phyloP scores from a whole-genome alignment of 768 basidiomycete species.

The Tulasnella sp. region DNA sequence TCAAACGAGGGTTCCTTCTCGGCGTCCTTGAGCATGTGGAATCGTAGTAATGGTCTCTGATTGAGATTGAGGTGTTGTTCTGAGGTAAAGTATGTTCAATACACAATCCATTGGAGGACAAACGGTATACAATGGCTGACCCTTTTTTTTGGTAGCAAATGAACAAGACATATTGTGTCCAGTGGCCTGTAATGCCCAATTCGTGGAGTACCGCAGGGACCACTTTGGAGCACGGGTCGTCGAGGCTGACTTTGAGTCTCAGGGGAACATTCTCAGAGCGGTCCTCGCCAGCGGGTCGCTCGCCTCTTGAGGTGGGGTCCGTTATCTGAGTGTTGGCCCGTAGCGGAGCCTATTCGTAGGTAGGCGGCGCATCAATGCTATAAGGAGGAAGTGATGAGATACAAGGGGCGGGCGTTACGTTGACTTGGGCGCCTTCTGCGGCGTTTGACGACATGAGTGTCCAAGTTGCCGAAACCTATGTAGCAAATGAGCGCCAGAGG shows the following conservation, averaged over 20 bases:
- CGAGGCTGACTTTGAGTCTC: conserved; percentile 94
- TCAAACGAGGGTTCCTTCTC: conserved; percentile 99
- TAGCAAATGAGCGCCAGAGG: too few species aligned
- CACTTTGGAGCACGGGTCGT: conserved; percentile 98
- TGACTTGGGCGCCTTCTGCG: too few species aligned
- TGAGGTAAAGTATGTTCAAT: conserved; percentile 52
- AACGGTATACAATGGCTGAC: conserved; percentile 43
- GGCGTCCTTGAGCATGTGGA: conserved; percentile 93
- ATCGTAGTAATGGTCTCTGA: conserved; percentile 91
- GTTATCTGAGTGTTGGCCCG: too few species aligned
- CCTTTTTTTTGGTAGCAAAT: conserved; percentile 92
- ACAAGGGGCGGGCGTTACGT: too few species aligned
- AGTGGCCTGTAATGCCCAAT: conserved; percentile 96
- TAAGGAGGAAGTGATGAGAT: too few species aligned
- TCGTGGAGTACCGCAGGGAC: conserved; percentile 96
- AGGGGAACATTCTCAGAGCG: conserved; percentile 34
- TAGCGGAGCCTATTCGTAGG: too few species aligned
- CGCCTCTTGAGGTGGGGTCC: too few species aligned
- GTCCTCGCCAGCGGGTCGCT: not conserved
- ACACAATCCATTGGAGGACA: too few species aligned
- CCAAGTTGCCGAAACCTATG: too few species aligned
- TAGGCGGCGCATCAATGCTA: too few species aligned
- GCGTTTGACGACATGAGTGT: too few species aligned
- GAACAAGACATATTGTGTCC: conserved; percentile 99
- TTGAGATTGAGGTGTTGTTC: conserved; percentile 96